Conservation (phyloP, 805 yeast species). For the Hanseniaspora nectarophila region DNA sequence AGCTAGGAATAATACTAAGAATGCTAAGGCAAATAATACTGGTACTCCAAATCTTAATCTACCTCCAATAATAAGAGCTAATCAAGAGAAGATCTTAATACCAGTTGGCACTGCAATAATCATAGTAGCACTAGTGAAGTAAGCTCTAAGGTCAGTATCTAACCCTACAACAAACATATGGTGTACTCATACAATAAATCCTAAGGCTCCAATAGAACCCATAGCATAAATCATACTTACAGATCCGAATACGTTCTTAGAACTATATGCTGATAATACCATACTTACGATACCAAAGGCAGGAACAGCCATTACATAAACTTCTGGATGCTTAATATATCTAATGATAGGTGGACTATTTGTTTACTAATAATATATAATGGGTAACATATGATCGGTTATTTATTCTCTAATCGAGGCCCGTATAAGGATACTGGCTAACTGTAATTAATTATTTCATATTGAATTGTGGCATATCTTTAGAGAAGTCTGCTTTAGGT, state of each 20-base stretch:
- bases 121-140: conserved; percentile 20
- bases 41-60: conserved; percentile 15
- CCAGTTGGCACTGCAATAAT: conserved; percentile 17
- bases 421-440: too few relatives aligned
- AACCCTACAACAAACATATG: conserved; percentile 25
- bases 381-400: too few relatives aligned
- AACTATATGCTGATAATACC: conserved; percentile 12
- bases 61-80: conserved; percentile 17
- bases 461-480: too few relatives aligned
- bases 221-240: conserved; percentile 20
- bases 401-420: too few relatives aligned
- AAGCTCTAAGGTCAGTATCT: conserved; percentile 22
- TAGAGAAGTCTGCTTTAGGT: too few relatives aligned
- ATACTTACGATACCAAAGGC: conserved; percentile 20
- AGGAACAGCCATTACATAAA: conserved; percentile 18
- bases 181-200: conserved; percentile 21
- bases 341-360: background rate
- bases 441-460: too few relatives aligned
- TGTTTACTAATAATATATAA: background rate
- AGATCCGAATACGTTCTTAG: conserved; percentile 19
- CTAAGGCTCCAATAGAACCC: conserved; percentile 19
- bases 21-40: conserved; percentile 18
- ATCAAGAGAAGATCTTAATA: conserved; percentile 16
- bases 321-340: conserved; percentile 6
- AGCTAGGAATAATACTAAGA: conserved; percentile 20